Evolutionary conservation across 1,139 yeast genomes (phyloP), one percentile per base, ranked within the genome.

Genomic region (Candida labiduridarum): DNA sequence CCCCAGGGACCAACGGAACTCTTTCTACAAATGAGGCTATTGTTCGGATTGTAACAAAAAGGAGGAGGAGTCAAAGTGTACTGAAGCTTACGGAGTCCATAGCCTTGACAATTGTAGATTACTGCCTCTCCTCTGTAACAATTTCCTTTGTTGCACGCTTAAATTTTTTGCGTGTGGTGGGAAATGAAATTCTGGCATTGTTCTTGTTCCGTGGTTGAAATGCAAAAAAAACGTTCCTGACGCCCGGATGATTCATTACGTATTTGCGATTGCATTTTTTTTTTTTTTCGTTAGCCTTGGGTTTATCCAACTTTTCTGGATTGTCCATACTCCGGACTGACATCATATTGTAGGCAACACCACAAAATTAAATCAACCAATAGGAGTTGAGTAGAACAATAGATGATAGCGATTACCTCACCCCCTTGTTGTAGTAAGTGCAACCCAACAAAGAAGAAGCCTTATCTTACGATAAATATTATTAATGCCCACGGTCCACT

Each of bases 161-260:
- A 8, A 25, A 25, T 25, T 2, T 25, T 9, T 25, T 25, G 8
- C 10, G 10, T 25, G 29, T 25, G 29, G 29, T 9, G 29, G 10
- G 10, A 25, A 25, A 9, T 25, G 10, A 25, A 25, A 25, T 25
- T 25, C 9, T 25, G 29, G 29, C 8, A 25, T 25, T 25, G 29
- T 25, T 8, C 29, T 25, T 25, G 22, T 19, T 4, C 29, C 29
- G 29, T 25, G 29, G 29, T 4, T 8, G 10, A 25, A 25, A 6
- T 25, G 8, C 3, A 9, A 25, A 25, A 25, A 25, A 25, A 25
- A 25, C 12, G 41, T 38, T 38, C 41, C 41, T 38, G 41, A 38
- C 30, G 16, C 16, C 41, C 41, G 41, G 41, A 38, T 38, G 41
- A 38, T 38, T 38, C 41, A 38, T 38, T 38, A 38, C 41, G 41